These are phyloP conservation scores for Phytophthora sansomeana DNA, from an alignment of 352 stramenopile species.

Conservation along the genomic window DNA sequence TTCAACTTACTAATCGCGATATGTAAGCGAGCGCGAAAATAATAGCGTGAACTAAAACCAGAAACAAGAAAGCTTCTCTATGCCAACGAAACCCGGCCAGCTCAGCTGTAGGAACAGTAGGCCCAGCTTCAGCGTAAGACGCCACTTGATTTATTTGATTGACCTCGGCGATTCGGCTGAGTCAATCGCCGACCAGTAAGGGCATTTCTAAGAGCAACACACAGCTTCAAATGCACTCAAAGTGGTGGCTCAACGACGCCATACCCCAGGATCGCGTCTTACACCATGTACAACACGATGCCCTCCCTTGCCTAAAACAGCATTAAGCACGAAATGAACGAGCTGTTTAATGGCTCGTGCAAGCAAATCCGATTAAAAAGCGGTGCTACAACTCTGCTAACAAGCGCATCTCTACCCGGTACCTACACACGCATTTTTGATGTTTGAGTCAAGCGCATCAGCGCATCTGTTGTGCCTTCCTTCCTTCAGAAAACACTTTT, in stretches of 20 bases:
- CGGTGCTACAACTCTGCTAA: not conserved
- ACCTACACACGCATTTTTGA: constrained; percentile 1
- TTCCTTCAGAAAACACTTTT: constrained; percentile 1
- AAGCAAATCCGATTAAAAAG: constrained; percentile 1
- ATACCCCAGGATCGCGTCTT: not conserved
- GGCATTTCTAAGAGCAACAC: no score
- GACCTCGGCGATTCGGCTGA: not conserved
- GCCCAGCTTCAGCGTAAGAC: not conserved
- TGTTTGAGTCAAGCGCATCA: not conserved
- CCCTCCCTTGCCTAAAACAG: no score
- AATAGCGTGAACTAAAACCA: no score
- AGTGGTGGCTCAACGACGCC: not conserved
- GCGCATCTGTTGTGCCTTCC: not conserved
- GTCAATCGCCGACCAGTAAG: not conserved
- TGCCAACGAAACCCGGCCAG: no score
- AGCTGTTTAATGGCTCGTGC: no score
- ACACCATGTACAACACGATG: no score
- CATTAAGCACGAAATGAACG: no score
- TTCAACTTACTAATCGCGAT: not conserved
- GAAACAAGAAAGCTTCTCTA: not conserved
- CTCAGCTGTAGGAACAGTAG: not conserved
- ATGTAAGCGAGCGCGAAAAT: no score
- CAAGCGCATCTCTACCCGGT: not conserved
- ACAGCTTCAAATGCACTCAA: not conserved
- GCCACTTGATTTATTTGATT: not conserved